Evolutionary conservation across 805 yeast species (phyloP), one percentile per base, ranked within the genome.

Genomic region (Blastobotrys parvus): DNA sequence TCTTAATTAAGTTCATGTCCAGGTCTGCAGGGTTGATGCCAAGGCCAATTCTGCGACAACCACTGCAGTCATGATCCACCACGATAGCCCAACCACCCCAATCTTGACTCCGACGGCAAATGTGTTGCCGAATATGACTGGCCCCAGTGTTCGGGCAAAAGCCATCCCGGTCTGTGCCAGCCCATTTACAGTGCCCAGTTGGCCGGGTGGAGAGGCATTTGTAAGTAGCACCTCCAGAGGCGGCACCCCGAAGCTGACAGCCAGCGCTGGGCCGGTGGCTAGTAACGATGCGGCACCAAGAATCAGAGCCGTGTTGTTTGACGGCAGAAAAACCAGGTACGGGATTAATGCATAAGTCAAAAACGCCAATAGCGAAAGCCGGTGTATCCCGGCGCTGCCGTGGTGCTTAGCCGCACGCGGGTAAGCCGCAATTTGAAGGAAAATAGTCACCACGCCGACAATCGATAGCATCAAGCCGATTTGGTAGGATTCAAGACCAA

Each of bases 391-490:
- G 27, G 77, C 62, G 16, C 75, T 65, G 35, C 69, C 69, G 47
- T 66, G 65, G 41, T 60, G 61, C 40, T 75, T 59, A 46, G 77
- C 79, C 16, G 76, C 58, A 23, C 59, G 57, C 1, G 82, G 82
- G 55, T 71, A 75, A 3, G 75, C 53, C 31, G 75, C 58, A 36
- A 75, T 47, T 19, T 77, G 71, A 34, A 73, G 60, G 32, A 71
- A 48, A 13, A 72, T 69, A 3, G 79, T 80, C 29, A 72, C 60
- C n/a, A 70, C 54, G n/a, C 80, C 81, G 1, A 77, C 69, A 2
- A 68, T 49, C 4, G 80, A 72, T 32, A 75, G 58, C 38, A 77
- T 54, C 2, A 65, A 52, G 41, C 81, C 82, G 18, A 76, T 74
- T 23, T 67, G 65, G 41, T 63, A 61, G 2, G 77, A 64, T 13